Percentiles rank a stretch among this genome's conserved stretches.
phyloP scores from a whole-genome alignment of 106 monocot species.

The Phalaenopsis aphrodite region DNA sequence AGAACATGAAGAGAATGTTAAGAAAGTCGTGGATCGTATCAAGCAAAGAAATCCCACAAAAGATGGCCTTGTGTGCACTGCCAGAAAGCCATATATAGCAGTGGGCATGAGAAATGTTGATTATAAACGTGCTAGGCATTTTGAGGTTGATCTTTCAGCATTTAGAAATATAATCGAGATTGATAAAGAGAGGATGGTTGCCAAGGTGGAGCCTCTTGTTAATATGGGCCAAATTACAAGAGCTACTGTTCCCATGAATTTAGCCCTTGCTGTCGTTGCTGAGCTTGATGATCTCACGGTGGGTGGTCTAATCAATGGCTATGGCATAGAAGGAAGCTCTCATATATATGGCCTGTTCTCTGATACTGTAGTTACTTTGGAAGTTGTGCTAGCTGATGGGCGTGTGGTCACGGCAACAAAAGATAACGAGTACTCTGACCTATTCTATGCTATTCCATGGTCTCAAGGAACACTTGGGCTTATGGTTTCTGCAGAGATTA shows the following conservation, averaged over 20 bases:
- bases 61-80: conserved; percentile 35
- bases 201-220: background rate
- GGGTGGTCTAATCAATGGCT: conserved; percentile 34
- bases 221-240: too few species aligned
- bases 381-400: too few species aligned
- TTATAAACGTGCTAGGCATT: conserved; percentile 30
- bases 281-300: conserved; percentile 30
- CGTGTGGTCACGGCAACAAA: too few species aligned
- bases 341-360: conserved; percentile 16
- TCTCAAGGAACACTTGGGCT: conserved; percentile 11
- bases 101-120: conserved; percentile 33
- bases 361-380: too few species aligned
- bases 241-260: too few species aligned
- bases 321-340: conserved; percentile 36
- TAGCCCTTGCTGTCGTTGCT: too few species aligned
- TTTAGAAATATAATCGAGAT: conserved; percentile 32
- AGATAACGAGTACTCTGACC: too few species aligned
- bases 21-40: conserved; percentile 26
- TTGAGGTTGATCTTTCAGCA: conserved; percentile 26
- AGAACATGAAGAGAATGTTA: conserved; percentile 43
- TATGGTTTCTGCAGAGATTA: conserved; percentile 28
- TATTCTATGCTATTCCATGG: too few species aligned
- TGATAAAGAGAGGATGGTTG: conserved; percentile 29
- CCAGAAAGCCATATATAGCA: conserved; percentile 28
- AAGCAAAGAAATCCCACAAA: conserved; percentile 28